These are phyloP conservation scores for Millerago galiae DNA, from an alignment of 805 yeast species.

Conservation along the genomic window DNA sequence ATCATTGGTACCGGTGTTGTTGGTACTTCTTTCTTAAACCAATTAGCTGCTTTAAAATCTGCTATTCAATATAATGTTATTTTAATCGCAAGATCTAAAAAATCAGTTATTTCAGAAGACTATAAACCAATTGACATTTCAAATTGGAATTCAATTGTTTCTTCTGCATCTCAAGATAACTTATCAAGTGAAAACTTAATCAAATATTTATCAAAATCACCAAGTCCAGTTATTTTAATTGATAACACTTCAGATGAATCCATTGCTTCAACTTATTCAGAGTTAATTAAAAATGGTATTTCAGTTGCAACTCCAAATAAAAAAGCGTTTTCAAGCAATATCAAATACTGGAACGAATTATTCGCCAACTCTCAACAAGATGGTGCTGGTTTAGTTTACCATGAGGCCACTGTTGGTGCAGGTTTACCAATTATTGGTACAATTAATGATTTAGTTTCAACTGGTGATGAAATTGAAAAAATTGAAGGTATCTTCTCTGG, in stretches of 20 bases:
- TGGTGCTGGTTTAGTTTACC: slow-evolving; percentile 71
- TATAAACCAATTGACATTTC: slow-evolving; percentile 65
- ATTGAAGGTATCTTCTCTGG: slow-evolving; percentile 98
- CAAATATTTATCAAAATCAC: slow-evolving; percentile 56
- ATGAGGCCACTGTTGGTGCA: slow-evolving; percentile 98
- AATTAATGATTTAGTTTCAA: slow-evolving; percentile 76
- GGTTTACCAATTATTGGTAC: slow-evolving; percentile 93
- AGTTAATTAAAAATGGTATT: slow-evolving; percentile 67
- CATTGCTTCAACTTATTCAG: slow-evolving; percentile 73
- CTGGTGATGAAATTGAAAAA: slow-evolving; percentile 89
- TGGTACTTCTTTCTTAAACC: slow-evolving; percentile 85
- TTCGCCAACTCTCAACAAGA: slow-evolving; percentile 48
- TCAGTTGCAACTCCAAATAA: slow-evolving; percentile 98
- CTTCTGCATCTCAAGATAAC: slow-evolving; percentile 37
- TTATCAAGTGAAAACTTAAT: slow-evolving; percentile 54
- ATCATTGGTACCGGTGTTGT: slow-evolving; percentile 90
- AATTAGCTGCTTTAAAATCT: slow-evolving; percentile 56
- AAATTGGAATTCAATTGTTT: slow-evolving; percentile 46
- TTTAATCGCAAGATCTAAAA: slow-evolving; percentile 67
- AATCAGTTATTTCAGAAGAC: slow-evolving; percentile 61
- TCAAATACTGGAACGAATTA: slow-evolving; percentile 70
- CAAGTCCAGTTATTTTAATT: slow-evolving; percentile 72
- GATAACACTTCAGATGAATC: slow-evolving; percentile 89
- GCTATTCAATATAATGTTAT: slow-evolving; percentile 69
- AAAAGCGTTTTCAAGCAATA: slow-evolving; percentile 85